Evolutionary conservation across 2,329 filamentous ascomycete species (phyloP).

Genomic region (Penicillium griseofulvum): DNA sequence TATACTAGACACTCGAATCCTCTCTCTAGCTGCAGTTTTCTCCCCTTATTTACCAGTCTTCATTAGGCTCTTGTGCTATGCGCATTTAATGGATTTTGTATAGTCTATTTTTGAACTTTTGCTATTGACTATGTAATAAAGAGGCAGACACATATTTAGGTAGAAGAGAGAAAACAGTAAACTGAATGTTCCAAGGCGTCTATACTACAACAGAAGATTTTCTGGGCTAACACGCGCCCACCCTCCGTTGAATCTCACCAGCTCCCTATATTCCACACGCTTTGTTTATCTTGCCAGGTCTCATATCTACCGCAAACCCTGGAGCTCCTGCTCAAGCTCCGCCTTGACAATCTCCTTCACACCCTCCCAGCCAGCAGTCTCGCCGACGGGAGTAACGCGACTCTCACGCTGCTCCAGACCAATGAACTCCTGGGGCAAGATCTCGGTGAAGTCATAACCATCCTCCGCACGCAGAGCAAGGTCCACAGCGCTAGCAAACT

Average conservation of each 20-base stretch:
- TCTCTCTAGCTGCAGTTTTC: neutral
- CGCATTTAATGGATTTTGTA: neutral
- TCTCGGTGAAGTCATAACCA: slow-evolving; percentile 74
- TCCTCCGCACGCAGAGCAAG: slow-evolving; percentile 67
- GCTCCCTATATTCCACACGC: neutral
- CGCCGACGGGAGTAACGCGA: neutral
- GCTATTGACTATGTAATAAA: neutral
- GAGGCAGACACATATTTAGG: neutral
- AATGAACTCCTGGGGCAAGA: slow-evolving; percentile 77
- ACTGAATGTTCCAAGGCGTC: neutral
- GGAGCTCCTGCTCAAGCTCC: neutral
- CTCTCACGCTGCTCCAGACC: slow-evolving; percentile 65
- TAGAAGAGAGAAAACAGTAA: neutral
- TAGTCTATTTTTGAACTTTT: neutral
- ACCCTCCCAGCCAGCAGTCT: neutral
- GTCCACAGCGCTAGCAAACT: slow-evolving; percentile 85
- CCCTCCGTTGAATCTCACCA: neutral
- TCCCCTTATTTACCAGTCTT: neutral
- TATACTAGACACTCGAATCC: neutral
- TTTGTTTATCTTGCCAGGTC: neutral
- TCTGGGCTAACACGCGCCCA: neutral
- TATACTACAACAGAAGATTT: neutral
- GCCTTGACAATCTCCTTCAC: slow-evolving; percentile 2
- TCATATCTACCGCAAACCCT: neutral
- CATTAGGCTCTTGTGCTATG: neutral